phyloP scores from a whole-genome alignment of 1,284 basidiomycete species.

The Trichosporon inkin region DNA sequence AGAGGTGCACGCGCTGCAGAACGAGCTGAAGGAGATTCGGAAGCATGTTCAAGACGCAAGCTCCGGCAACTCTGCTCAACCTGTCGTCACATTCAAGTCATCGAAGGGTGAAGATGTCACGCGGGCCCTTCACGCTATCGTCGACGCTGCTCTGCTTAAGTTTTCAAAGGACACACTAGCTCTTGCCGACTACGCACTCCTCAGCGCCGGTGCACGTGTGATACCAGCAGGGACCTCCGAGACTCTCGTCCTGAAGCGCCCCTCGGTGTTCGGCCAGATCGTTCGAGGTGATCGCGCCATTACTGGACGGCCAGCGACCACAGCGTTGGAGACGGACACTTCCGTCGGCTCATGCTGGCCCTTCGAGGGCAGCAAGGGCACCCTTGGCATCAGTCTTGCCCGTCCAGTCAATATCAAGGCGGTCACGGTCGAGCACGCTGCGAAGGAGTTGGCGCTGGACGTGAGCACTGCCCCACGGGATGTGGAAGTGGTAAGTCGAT shows the following conservation, averaged over 20 bases:
- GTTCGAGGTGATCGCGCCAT: slow-evolving; percentile 48
- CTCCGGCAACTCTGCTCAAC: slow-evolving; percentile 25
- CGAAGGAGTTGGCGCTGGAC: slow-evolving; percentile 71
- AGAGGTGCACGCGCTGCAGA: slow-evolving; percentile 43
- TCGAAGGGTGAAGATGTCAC: slow-evolving; percentile 72
- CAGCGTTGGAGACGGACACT: slow-evolving; percentile 66
- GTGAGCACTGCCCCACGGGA: slow-evolving; percentile 72
- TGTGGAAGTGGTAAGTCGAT: slow-evolving; percentile 59
- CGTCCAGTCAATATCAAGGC: slow-evolving; percentile 63
- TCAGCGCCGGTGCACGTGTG: slow-evolving; percentile 72
- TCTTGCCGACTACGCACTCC: slow-evolving; percentile 77
- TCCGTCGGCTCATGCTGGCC: slow-evolving; percentile 82
- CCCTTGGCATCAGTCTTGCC: slow-evolving; percentile 74
- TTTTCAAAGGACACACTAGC: slow-evolving; percentile 74
- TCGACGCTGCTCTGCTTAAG: slow-evolving; percentile 62
- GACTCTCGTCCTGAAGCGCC: slow-evolving; percentile 62
- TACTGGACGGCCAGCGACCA: slow-evolving; percentile 73
- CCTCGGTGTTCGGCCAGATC: slow-evolving; percentile 19
- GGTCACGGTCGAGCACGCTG: slow-evolving; percentile 82
- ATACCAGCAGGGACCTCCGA: slow-evolving; percentile 75
- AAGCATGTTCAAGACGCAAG: slow-evolving; percentile 31
- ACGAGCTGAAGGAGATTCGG: slow-evolving; percentile 11
- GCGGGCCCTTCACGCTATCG: slow-evolving; percentile 64
- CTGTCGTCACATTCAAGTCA: slow-evolving; percentile 61
- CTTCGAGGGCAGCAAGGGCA: slow-evolving; percentile 70